Evolutionary conservation across 345 rosid genomes (phyloP).

Genomic region (Citrus cavaleriei): DNA sequence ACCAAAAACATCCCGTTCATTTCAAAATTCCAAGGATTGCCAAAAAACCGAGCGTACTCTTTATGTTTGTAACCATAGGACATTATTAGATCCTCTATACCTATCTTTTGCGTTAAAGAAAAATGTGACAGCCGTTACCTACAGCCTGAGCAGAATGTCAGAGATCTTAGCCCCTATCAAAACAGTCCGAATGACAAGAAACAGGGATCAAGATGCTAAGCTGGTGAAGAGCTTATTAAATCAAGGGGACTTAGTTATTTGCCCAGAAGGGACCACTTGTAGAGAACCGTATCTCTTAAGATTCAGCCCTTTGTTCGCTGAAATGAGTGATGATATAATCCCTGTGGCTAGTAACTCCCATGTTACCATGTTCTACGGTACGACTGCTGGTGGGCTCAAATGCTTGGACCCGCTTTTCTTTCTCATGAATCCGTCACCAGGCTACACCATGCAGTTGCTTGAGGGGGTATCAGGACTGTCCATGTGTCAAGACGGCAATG

Average conservation of each 20-base stretch:
- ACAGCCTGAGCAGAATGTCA: slow-evolving; percentile 60
- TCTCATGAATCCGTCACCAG: slow-evolving; percentile 55
- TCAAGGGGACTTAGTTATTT: slow-evolving; percentile 64
- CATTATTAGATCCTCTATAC: slow-evolving; percentile 70
- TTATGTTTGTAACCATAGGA: slow-evolving; percentile 72
- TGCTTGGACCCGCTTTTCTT: slow-evolving; percentile 70
- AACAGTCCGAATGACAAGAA: slow-evolving; percentile 56
- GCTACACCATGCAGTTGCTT: slow-evolving; percentile 42
- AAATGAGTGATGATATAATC: slow-evolving; percentile 50
- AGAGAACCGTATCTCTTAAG: slow-evolving; percentile 70
- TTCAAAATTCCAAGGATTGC: neutral
- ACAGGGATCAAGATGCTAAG: slow-evolving; percentile 44
- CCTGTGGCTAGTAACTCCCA: slow-evolving; percentile 53
- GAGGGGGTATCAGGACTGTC: slow-evolving; percentile 29
- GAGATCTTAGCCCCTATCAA: slow-evolving; percentile 67
- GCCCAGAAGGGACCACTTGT: slow-evolving; percentile 90
- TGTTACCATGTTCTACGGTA: slow-evolving; percentile 60
- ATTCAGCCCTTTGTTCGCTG: slow-evolving; percentile 74
- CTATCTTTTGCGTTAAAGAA: slow-evolving; percentile 39
- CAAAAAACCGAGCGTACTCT: slow-evolving; percentile 29
- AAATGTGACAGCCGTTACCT: slow-evolving; percentile 67
- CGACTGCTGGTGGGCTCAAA: slow-evolving; percentile 75
- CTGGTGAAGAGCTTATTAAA: slow-evolving; percentile 42
- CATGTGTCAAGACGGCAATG: slow-evolving; percentile 21
- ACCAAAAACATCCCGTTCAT: slow-evolving; percentile 3